Conservation (phyloP, 2,329 filamentous ascomycete species). For the Hirsutella rhossiliensis region DNA sequence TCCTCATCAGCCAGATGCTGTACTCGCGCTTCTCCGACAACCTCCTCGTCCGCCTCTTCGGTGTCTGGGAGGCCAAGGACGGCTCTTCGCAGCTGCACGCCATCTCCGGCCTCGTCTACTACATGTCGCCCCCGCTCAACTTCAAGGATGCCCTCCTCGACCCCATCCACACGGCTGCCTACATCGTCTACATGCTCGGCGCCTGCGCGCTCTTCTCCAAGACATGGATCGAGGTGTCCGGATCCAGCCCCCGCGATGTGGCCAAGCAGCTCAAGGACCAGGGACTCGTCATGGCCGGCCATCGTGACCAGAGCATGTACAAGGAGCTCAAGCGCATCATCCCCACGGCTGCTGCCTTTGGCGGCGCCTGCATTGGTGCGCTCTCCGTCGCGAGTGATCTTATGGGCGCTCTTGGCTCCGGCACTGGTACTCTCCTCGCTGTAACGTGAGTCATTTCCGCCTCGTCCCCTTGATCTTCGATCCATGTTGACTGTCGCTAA, state of each 20-base stretch:
- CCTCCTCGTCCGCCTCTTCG: conserved; percentile 91
- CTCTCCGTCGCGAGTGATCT: conserved; percentile 93
- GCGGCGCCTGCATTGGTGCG: conserved; percentile 96
- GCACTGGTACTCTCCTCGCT: conserved; percentile 94
- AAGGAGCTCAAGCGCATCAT: conserved; percentile 99
- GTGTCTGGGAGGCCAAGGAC: conserved; percentile 96
- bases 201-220: conserved; percentile 98
- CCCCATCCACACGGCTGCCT: conserved; percentile 90
- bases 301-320: conserved; percentile 99
- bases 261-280: conserved; percentile 99
- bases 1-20: conserved; percentile 98
- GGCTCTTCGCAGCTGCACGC: conserved; percentile 93
- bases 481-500: background rate
- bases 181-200: conserved; percentile 95
- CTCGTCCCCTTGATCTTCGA: too few relatives aligned
- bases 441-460: conserved; percentile 79
- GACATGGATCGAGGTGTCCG: conserved; percentile 99
- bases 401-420: conserved; percentile 87
- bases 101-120: conserved; percentile 89
- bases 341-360: conserved; percentile 93
- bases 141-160: conserved; percentile 95
- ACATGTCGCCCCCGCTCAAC: conserved; percentile 98
- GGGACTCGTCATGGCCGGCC: conserved; percentile 97
- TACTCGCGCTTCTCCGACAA: conserved; percentile 99
- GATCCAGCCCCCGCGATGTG: conserved; percentile 92